Base-by-base conservation (phyloP, 148 eudicot species). In the Chenopodium album region DNA sequence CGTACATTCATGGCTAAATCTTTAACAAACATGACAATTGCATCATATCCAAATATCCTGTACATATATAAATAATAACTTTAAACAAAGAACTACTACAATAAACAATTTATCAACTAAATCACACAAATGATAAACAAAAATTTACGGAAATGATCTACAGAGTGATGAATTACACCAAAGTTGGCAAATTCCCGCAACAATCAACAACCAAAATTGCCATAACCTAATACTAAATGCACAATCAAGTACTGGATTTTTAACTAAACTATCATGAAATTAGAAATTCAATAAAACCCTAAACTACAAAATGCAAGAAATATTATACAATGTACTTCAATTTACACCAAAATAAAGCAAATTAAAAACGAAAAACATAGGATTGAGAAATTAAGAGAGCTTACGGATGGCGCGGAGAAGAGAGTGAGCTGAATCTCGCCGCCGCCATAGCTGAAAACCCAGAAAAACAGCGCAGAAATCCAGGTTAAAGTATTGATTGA, bases 31-130 rank as follows among this genome's bases (percentile, higher is more conserved):
- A 84, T 60, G 70, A 63, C 50, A 72, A 80, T 73, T 54, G 80
- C 70, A 63, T 84, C 86, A 84, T 76, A 84, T 72, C 83, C 80
- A 47, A 71, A 80, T 62, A 44, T 76, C 83, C 83, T 84, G 86
- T 48, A 76, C 80, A 76, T 17, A 80, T 17, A 80, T 17, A 56
- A 41, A 31, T 68, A 41, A 72, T 22, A 7, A 72, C 46, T 60
- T 59, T 56, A 79, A 79, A 46, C n/a, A 75, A 22, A 75, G 32
- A 23, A 17, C 7, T 62, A 68, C 12, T 44, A 52, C 65, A 48
- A 62, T 11, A 9, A 32, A 17, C 28, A 41, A 22, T 48, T 74
- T 13, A 72, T 7, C 34, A 74, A 71, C 41, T 0, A 37, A 46
- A 23, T 11, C 16, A 47, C 13, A 50, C n/a, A 73, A 22, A 41